Conservation (phyloP, 306 rosid genomes). For the Malus sieversii region DNA sequence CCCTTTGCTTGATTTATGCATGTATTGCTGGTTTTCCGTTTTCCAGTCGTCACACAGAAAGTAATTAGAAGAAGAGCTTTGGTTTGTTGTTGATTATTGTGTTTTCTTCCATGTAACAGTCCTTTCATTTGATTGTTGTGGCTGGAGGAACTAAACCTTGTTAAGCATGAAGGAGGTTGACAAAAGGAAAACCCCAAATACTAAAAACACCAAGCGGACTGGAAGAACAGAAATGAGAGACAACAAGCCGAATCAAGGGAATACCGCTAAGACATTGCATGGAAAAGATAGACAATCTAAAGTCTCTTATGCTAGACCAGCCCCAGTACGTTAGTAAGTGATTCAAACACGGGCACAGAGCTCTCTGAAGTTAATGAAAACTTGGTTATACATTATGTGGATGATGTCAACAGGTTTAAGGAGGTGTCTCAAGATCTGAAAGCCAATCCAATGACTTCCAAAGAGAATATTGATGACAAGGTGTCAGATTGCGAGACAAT, state of each 20-base stretch:
- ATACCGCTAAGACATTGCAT: slow-evolving; percentile 36
- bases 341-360: slow-evolving; percentile 44
- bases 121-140: slow-evolving; percentile 28
- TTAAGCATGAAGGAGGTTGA: slow-evolving; percentile 64
- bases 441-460: slow-evolving; percentile 34
- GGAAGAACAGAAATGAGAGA: slow-evolving; percentile 52
- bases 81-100: slow-evolving; percentile 25
- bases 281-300: slow-evolving; percentile 46
- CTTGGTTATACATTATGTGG: slow-evolving; percentile 48
- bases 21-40: not conserved
- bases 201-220: slow-evolving; percentile 45
- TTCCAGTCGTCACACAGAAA: not conserved
- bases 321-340: slow-evolving; percentile 31
- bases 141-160: slow-evolving; percentile 24
- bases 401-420: slow-evolving; percentile 63
- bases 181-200: slow-evolving; percentile 48
- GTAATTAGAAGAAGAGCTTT: not conserved
- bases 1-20: slow-evolving; percentile 3
- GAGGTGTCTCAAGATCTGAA: slow-evolving; percentile 36
- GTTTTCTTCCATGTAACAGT: slow-evolving; percentile 12
- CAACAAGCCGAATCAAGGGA: slow-evolving; percentile 40
- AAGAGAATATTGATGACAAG: slow-evolving; percentile 46
- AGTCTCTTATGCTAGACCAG: slow-evolving; percentile 29
- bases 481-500: slow-evolving; percentile 62
- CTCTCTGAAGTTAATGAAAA: slow-evolving; percentile 52